These are phyloP conservation scores for Russula sp. DNA, from an alignment of 768 basidiomycete species.

Conservation along the genomic window DNA sequence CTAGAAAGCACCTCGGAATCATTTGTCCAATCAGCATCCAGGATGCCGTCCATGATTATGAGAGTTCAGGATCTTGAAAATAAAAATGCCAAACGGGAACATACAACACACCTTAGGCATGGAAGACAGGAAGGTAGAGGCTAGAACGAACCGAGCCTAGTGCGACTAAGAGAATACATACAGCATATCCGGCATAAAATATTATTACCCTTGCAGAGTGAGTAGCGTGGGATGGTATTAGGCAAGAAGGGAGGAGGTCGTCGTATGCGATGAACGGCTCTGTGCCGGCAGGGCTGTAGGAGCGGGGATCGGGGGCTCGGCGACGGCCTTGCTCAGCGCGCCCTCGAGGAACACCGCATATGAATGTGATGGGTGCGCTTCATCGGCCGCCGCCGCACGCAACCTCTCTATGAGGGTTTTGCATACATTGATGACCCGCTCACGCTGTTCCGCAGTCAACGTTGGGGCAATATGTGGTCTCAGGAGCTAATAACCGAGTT, in stretches of 20 bases:
- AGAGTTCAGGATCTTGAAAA: too few relatives aligned
- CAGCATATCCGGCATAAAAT: neutral
- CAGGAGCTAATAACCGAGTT: conserved; percentile 11
- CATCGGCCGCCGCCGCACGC: conserved; percentile 12
- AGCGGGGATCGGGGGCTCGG: conserved; percentile 16
- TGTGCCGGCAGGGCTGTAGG: conserved; percentile 38
- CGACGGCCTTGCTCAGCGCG: conserved; percentile 6
- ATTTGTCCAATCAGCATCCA: too few relatives aligned
- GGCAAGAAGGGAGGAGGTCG: conserved; percentile 1
- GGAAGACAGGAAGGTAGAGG: neutral
- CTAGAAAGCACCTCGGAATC: too few relatives aligned
- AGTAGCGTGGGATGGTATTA: conserved; percentile 5
- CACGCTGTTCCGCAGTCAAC: conserved; percentile 7
- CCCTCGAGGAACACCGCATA: conserved; percentile 20
- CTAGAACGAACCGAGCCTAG: neutral
- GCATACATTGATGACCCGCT: neutral
- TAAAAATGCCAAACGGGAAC: neutral
- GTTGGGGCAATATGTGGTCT: conserved; percentile 16
- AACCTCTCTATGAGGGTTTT: neutral
- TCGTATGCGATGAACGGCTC: neutral
- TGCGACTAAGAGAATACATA: neutral
- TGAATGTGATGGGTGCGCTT: conserved; percentile 11
- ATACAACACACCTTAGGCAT: neutral
- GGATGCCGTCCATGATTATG: too few relatives aligned
- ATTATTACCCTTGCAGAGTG: neutral